Percentiles rank a stretch among this genome's conserved stretches.
Evolutionary conservation across 345 rosid species (phyloP).

Genomic region (Viola odorata): DNA sequence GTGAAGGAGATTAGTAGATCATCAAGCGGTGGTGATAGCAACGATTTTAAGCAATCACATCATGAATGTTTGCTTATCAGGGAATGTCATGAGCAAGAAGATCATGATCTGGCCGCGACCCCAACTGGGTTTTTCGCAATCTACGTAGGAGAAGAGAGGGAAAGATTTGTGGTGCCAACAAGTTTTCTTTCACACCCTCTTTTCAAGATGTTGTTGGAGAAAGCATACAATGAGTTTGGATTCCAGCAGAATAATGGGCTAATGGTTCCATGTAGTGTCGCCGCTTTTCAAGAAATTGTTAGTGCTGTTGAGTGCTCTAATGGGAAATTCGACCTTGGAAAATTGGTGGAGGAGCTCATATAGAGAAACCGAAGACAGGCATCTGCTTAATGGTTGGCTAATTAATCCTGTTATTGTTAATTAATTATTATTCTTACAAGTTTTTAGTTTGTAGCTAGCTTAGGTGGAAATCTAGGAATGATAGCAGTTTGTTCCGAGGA

Average conservation of each 20-base stretch:
- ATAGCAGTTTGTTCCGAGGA: no score
- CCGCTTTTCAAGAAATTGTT: conserved; percentile 63
- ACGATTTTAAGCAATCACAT: conserved; percentile 22
- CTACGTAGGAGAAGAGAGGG: conserved; percentile 69
- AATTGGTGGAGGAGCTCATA: conserved; percentile 66
- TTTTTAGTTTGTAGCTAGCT: no score
- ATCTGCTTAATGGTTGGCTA: no score
- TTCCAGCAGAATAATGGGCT: conserved; percentile 46
- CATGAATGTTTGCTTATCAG: conserved; percentile 38
- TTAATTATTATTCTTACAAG: no score
- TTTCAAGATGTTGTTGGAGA: conserved; percentile 76
- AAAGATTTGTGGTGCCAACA: conserved; percentile 68
- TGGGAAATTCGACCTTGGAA: conserved; percentile 65
- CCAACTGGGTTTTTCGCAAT: conserved; percentile 74
- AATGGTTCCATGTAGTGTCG: conserved; percentile 70
- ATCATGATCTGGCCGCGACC: conserved; percentile 13
- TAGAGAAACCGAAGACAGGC: conserved; percentile 5
- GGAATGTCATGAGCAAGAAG: conserved; percentile 14
- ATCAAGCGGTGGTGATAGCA: not conserved
- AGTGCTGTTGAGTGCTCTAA: conserved; percentile 60
- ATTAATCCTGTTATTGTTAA: no score
- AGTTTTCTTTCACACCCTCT: conserved; percentile 70
- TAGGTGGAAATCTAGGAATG: no score
- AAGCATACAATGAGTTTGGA: conserved; percentile 59
- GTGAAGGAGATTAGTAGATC: conserved; percentile 41